Base-by-base conservation (phyloP, 495 filamentous ascomycete species). In the Penicillium pulvis region DNA sequence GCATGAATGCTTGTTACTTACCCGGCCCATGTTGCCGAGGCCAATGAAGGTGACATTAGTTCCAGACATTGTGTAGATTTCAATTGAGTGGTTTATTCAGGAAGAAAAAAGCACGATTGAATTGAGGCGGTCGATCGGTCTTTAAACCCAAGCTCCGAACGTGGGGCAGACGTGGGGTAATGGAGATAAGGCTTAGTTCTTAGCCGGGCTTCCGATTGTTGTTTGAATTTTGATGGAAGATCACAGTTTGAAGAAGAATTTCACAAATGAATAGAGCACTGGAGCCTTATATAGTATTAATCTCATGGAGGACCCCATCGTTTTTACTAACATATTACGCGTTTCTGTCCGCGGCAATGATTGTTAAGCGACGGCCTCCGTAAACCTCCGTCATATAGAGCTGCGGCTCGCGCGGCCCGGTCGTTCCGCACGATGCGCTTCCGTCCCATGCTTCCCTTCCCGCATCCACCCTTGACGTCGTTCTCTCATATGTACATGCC, bases 11-110 rank as follows among this genome's bases (percentile, higher is more conserved):
- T 39, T 10, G 39, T 53, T 1, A 78, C 85, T 77, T 79, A 92
- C 91, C 57, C 89, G 80, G 59, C 92, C 92, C 83, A 96, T 96
- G 71, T 97, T 97, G 9, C 92, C 92, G 53, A 97, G 79, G 51
- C 92, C 92, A 54, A 96, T 89, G 87, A 88, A 96, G 65, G 92
- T 78, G 16, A 78, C 66, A 24, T 58, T 62, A 17, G 24, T 33
- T 60, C 53, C 61, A 17, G 63, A 53, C 65, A 71, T 71, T 35
- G 20, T 64, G 49, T 16, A 31, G 20, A 20, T 56, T 28, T 23
- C 14, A 6, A 8, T 55, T 16, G 10, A 36, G 33, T 4, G 0
- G 12, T 30, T 50, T 26, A 23, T 12, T 0, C 30, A 3, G 26
- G 12, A 6, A n/a, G 7, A 41, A 41, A 41, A 17, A 11, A 48